These are phyloP conservation scores for Fomitopsis palustris DNA, from an alignment of 1,284 basidiomycete species.

Conservation along the genomic window DNA sequence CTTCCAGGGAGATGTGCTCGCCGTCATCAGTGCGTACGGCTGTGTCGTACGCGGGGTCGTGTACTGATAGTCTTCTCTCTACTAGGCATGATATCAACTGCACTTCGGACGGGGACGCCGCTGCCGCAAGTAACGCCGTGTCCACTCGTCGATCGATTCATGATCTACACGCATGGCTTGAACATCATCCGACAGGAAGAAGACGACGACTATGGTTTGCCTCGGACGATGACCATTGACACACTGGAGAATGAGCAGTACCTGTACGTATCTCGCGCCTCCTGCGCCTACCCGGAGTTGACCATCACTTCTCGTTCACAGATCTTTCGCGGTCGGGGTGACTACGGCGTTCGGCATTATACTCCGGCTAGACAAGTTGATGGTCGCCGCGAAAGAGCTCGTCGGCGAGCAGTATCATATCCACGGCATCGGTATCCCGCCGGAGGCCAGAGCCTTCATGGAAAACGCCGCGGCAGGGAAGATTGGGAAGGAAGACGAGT, in stretches of 20 bases:
- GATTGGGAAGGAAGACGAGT: background rate
- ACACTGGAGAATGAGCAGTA: constrained; percentile 70
- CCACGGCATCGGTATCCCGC: constrained; percentile 51
- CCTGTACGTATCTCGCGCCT: constrained; percentile 34
- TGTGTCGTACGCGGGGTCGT: background rate
- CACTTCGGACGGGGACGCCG: constrained; percentile 72
- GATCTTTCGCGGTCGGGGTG: constrained; percentile 74
- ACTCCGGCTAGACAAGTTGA: constrained; percentile 64
- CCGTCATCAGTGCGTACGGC: constrained; percentile 64
- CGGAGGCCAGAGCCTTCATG: background rate
- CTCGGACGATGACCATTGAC: constrained; percentile 58
- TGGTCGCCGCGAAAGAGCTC: constrained; percentile 75
- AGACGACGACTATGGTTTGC: constrained; percentile 68
- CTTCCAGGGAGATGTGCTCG: constrained; percentile 82
- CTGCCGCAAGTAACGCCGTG: constrained; percentile 87
- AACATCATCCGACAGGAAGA: constrained; percentile 62
- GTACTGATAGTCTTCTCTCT: constrained; percentile 5
- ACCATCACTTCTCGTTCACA: constrained; percentile 21
- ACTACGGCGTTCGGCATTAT: constrained; percentile 67
- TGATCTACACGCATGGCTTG: constrained; percentile 56
- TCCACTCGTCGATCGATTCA: constrained; percentile 76
- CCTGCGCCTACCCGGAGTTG: background rate
- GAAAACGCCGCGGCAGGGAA: background rate
- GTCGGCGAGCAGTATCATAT: constrained; percentile 82
- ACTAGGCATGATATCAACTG: constrained; percentile 62